These are phyloP conservation scores for Sporothrix brunneoviolacea DNA, from an alignment of 2,329 filamentous ascomycete genomes.

Conservation along the genomic window DNA sequence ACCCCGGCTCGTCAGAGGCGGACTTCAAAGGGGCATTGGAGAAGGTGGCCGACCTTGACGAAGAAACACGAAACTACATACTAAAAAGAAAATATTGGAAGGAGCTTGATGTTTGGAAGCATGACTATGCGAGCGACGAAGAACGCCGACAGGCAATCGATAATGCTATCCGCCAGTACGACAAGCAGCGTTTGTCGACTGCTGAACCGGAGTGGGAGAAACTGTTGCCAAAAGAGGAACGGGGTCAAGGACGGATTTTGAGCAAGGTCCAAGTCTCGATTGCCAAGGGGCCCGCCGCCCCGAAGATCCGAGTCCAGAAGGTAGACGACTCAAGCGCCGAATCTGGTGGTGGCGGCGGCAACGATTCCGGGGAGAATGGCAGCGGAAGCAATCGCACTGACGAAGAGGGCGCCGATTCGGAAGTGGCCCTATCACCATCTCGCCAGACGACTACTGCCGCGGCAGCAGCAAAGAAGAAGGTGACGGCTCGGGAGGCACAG, in stretches of 20 bases:
- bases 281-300: slow-evolving; percentile 41
- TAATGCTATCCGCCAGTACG: slow-evolving; percentile 53
- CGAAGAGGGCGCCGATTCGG: slow-evolving; percentile 22
- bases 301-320: slow-evolving; percentile 46
- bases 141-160: slow-evolving; percentile 55
- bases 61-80: slow-evolving; percentile 44
- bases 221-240: slow-evolving; percentile 50
- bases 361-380: slow-evolving; percentile 30
- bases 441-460: slow-evolving; percentile 30
- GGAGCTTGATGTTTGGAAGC: slow-evolving; percentile 59
- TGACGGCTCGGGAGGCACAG: slow-evolving; percentile 46
- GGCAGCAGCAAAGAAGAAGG: slow-evolving; percentile 39
- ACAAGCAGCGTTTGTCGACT: slow-evolving; percentile 50
- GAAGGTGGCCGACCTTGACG: slow-evolving; percentile 51
- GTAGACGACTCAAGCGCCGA: slow-evolving; percentile 37
- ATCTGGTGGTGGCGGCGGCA: slow-evolving; percentile 33
- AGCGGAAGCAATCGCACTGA: slow-evolving; percentile 17
- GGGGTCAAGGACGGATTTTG: slow-evolving; percentile 53
- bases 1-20: slow-evolving; percentile 40
- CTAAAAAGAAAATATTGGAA: slow-evolving; percentile 54
- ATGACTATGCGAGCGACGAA: slow-evolving; percentile 46
- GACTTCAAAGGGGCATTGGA: slow-evolving; percentile 49
- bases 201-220: slow-evolving; percentile 56
- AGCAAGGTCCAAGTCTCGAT: slow-evolving; percentile 56
- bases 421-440: slow-evolving; percentile 16